Percentiles rank a stretch among this genome's conserved stretches.
Conservation (phyloP, 257 asterid genomes). For the Salvia splendens region DNA sequence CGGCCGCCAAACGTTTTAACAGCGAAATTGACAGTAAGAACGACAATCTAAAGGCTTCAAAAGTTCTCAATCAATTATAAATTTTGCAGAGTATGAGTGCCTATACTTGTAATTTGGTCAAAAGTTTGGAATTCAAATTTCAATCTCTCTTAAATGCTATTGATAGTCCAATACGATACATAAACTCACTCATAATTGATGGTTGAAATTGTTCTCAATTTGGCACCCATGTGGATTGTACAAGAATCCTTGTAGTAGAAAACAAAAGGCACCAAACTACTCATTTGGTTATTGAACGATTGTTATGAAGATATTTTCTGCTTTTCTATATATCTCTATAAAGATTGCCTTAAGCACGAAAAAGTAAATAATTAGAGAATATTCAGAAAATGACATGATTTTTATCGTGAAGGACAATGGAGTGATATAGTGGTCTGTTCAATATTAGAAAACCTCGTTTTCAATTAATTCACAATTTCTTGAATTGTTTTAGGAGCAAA, state of each 20-base stretch:
- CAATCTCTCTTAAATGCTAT: too few relatives aligned
- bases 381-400: neutral
- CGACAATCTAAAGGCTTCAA: too few relatives aligned
- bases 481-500: neutral
- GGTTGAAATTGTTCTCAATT: neutral
- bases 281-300: neutral
- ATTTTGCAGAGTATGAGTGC: too few relatives aligned
- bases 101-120: too few relatives aligned
- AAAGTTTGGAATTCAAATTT: too few relatives aligned
- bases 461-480: neutral
- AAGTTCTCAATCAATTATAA: too few relatives aligned
- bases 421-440: neutral
- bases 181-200: neutral
- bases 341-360: constrained; percentile 3
- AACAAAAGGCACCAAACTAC: neutral
- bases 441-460: neutral
- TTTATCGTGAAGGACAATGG: neutral
- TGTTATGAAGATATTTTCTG: constrained; percentile 15
- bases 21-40: too few relatives aligned
- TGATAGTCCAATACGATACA: too few relatives aligned
- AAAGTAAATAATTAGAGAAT: constrained; percentile 17
- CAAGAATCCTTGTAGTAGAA: neutral
- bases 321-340: constrained; percentile 24
- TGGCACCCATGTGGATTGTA: constrained; percentile 18
- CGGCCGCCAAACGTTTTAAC: too few relatives aligned